These are phyloP conservation scores for Candida glucosophila DNA, from an alignment of 1,139 yeast species.

Conservation along the genomic window DNA sequence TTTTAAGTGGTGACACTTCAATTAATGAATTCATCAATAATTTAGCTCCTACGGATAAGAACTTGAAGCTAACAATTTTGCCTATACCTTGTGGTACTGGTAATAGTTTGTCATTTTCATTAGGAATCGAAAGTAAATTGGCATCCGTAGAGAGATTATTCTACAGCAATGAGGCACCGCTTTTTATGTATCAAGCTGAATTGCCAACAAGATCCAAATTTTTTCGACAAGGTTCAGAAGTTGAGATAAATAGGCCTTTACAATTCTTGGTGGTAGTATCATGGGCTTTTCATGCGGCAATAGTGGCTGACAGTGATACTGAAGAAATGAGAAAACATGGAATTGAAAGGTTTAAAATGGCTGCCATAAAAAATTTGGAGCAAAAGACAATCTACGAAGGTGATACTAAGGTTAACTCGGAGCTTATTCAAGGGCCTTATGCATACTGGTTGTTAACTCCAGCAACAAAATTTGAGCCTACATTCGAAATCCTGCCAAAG, in stretches of 20 bases:
- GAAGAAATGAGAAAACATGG: slow-evolving; percentile 62
- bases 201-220: slow-evolving; percentile 42
- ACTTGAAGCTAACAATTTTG: slow-evolving; percentile 21
- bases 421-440: slow-evolving; percentile 30
- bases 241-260: slow-evolving; percentile 15
- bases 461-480: slow-evolving; percentile 55
- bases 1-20: slow-evolving; percentile 84
- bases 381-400: slow-evolving; percentile 46
- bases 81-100: slow-evolving; percentile 83
- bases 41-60: slow-evolving; percentile 11
- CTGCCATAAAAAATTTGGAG: slow-evolving; percentile 50
- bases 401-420: slow-evolving; percentile 10
- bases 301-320: slow-evolving; percentile 73
- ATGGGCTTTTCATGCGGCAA: slow-evolving; percentile 80
- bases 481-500: slow-evolving; percentile 64
- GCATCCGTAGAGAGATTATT: slow-evolving; percentile 36
- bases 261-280: slow-evolving; percentile 64
- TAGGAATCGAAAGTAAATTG: slow-evolving; percentile 33
- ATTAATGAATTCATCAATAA: slow-evolving; percentile 67
- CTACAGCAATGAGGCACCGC: slow-evolving; percentile 23
- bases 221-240: slow-evolving; percentile 14
- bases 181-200: slow-evolving; percentile 46
- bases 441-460: slow-evolving; percentile 64
- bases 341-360: slow-evolving; percentile 55
- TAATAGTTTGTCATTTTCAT: slow-evolving; percentile 65